phyloP scores from a whole-genome alignment of 768 basidiomycete species.

The Podaxis mareebaensis region DNA sequence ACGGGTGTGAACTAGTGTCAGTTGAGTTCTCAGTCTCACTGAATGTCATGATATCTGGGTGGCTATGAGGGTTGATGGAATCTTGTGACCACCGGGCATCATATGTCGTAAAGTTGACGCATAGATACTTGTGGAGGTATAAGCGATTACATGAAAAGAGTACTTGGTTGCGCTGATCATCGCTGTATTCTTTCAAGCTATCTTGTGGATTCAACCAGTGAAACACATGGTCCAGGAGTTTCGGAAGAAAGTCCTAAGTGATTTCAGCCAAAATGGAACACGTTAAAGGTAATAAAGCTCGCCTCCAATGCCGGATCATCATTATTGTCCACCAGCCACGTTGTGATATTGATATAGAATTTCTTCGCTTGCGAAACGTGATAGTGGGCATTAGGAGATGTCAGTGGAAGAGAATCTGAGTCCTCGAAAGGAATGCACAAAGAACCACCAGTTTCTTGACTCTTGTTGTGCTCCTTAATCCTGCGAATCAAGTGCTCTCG shows the following conservation, averaged over 20 bases:
- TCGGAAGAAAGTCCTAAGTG: no score
- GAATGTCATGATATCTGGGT: background rate
- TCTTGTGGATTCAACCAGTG: background rate
- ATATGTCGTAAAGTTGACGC: background rate
- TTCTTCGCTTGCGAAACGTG: background rate
- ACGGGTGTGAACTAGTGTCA: background rate
- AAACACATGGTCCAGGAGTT: background rate
- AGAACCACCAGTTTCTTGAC: background rate
- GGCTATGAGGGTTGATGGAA: background rate
- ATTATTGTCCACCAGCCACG: background rate
- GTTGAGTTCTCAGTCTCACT: background rate
- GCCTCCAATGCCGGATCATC: background rate
- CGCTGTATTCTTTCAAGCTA: background rate
- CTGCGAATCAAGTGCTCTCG: background rate
- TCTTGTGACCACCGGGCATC: background rate
- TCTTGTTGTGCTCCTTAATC: background rate
- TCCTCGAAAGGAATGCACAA: background rate
- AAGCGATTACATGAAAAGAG: background rate
- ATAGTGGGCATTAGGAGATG: background rate
- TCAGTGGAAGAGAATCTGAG: background rate
- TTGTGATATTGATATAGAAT: background rate
- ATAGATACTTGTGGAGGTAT: background rate
- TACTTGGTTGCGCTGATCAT: background rate
- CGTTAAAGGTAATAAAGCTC: background rate
- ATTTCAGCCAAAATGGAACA: no score